A percentile compares a stretch with the other conserved stretches of the same genome.
These are phyloP conservation scores for Pythium volutum DNA, from an alignment of 352 stramenopile species.

Conservation along the genomic window DNA sequence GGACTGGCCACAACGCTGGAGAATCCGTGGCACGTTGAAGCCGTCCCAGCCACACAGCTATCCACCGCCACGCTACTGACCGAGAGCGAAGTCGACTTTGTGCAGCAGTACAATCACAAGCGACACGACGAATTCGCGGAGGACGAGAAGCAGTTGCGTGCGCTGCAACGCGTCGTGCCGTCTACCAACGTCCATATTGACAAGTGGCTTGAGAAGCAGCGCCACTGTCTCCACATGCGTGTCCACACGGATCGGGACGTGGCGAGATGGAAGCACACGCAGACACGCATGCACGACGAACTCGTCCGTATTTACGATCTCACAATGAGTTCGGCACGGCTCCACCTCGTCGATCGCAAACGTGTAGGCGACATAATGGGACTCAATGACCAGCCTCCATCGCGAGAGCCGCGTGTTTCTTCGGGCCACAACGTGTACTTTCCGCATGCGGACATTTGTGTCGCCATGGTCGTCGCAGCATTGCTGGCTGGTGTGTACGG, in stretches of 20 bases:
- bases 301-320: not conserved
- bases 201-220: not conserved
- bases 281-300: not conserved
- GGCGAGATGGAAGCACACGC: not conserved
- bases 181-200: not conserved
- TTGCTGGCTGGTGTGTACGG: constrained; percentile 4
- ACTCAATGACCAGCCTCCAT: not conserved
- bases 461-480: not conserved
- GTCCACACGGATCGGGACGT: constrained; percentile 4
- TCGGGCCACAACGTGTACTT: not conserved
- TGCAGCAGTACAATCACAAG: not conserved
- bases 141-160: not conserved
- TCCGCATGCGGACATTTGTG: not conserved
- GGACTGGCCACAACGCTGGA: not conserved
- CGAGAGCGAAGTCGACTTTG: not conserved
- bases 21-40: not conserved
- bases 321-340: not conserved
- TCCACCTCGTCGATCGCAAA: not conserved
- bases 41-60: not conserved
- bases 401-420: not conserved
- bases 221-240: not conserved
- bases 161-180: not conserved
- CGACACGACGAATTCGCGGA: not conserved
- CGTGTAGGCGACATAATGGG: not conserved
- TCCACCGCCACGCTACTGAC: not conserved